Percentiles rank a stretch among this genome's conserved stretches.
Conservation (phyloP, 225 moss, liverwort and hornwort species). For the Rhytidiadelphus loreus region DNA sequence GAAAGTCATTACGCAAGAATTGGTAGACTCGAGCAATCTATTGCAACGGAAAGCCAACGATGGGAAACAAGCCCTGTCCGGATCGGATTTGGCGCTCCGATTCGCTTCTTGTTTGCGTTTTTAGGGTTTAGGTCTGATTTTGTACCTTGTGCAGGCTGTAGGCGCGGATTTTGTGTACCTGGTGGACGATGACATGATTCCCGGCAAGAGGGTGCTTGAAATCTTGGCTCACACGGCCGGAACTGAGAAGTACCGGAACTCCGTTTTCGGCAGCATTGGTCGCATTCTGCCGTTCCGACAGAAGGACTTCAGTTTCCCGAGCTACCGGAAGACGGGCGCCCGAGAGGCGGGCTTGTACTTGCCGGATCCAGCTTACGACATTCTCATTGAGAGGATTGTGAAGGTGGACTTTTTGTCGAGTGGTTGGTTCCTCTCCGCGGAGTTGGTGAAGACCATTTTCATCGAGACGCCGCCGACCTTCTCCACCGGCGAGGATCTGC, state of each 20-base stretch:
- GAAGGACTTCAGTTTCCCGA: constrained; percentile 80
- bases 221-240: constrained; percentile 70
- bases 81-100: too few species aligned
- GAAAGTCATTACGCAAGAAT: background rate
- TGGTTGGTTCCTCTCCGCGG: constrained; percentile 73
- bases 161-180: constrained; percentile 77
- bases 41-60: background rate
- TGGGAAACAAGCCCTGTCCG: too few species aligned
- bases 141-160: constrained; percentile 13
- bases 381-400: constrained; percentile 53
- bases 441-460: constrained; percentile 75
- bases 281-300: constrained; percentile 75
- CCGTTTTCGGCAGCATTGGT: constrained; percentile 82
- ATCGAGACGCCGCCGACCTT: constrained; percentile 92
- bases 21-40: background rate
- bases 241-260: constrained; percentile 65
- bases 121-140: background rate
- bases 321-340: constrained; percentile 59
- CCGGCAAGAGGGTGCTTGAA: constrained; percentile 58
- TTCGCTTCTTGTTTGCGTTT: background rate
- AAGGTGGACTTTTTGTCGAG: constrained; percentile 92
- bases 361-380: constrained; percentile 78
- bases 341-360: constrained; percentile 80
- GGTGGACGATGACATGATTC: constrained; percentile 94
- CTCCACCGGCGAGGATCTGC: constrained; percentile 85